These are phyloP conservation scores for Colletotrichum shisoi DNA, from an alignment of 2,329 filamentous ascomycete genomes.

Conservation along the genomic window DNA sequence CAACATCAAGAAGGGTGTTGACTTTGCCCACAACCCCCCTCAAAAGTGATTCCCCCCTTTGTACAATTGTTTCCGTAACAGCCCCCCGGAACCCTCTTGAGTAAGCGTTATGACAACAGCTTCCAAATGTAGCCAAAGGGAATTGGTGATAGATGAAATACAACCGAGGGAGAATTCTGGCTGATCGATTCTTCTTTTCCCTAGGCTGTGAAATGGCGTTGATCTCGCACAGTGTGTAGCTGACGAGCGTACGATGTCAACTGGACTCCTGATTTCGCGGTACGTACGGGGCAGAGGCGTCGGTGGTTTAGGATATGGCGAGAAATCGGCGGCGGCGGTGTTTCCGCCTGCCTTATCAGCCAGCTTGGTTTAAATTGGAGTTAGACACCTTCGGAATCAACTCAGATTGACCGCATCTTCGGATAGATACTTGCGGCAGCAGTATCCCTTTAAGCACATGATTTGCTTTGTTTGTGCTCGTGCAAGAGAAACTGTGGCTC, in stretches of 20 bases:
- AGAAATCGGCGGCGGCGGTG: neutral
- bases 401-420: conserved; percentile 14
- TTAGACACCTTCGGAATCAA: conserved; percentile 22
- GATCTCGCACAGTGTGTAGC: conserved; percentile 26
- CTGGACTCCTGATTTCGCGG: conserved; percentile 22
- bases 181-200: conserved; percentile 44
- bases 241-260: conserved; percentile 18
- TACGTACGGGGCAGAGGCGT: conserved; percentile 17
- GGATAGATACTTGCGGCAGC: neutral
- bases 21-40: conserved; percentile 86
- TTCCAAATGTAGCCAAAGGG: conserved; percentile 41
- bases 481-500: neutral
- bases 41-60: conserved; percentile 75
- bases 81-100: conserved; percentile 12
- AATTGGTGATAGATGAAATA: conserved; percentile 39
- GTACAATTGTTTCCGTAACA: conserved; percentile 32
- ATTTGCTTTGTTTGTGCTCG: neutral
- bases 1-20: conserved; percentile 94
- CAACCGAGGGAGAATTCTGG: conserved; percentile 41
- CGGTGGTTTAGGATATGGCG: conserved; percentile 23
- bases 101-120: conserved; percentile 36
- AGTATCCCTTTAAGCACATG: neutral
- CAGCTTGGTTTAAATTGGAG: conserved; percentile 25
- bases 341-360: conserved; percentile 11
- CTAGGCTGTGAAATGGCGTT: conserved; percentile 45